These are phyloP conservation scores for Pleurotus sapidus DNA, from an alignment of 768 basidiomycete species.

Conservation along the genomic window DNA sequence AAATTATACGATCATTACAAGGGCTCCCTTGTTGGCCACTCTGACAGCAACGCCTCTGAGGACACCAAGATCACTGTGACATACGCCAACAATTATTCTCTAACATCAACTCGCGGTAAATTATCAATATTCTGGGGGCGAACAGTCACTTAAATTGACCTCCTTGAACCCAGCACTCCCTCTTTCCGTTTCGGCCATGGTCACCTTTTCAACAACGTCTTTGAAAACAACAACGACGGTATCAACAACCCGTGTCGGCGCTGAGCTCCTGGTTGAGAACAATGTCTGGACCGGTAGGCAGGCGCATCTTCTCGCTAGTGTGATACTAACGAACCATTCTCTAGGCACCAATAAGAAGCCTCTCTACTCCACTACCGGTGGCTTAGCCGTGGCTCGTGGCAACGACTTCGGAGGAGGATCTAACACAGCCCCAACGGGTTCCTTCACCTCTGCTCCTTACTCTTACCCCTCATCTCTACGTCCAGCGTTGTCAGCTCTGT, in stretches of 20 bases:
- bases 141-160: too few relatives aligned
- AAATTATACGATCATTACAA: slow-evolving; percentile 46
- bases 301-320: background rate
- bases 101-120: slow-evolving; percentile 29
- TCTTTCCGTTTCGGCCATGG: slow-evolving; percentile 47
- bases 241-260: slow-evolving; percentile 43
- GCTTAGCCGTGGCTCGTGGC: slow-evolving; percentile 37
- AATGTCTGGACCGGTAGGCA: slow-evolving; percentile 39
- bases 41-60: slow-evolving; percentile 36
- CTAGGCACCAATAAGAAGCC: slow-evolving; percentile 30
- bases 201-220: slow-evolving; percentile 45
- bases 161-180: slow-evolving; percentile 27
- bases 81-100: slow-evolving; percentile 37
- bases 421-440: slow-evolving; percentile 28
- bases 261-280: slow-evolving; percentile 45
- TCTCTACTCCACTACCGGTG: slow-evolving; percentile 40
- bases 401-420: slow-evolving; percentile 25
- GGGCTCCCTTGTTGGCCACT: slow-evolving; percentile 40
- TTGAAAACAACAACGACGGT: slow-evolving; percentile 40
- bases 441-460: slow-evolving; percentile 26
- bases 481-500: slow-evolving; percentile 21
- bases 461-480: slow-evolving; percentile 19
- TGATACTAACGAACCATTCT: background rate
- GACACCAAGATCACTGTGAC: slow-evolving; percentile 40
- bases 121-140: too few relatives aligned